phyloP scores from a whole-genome alignment of 306 rosid genomes.

The Prunus kanzakura region DNA sequence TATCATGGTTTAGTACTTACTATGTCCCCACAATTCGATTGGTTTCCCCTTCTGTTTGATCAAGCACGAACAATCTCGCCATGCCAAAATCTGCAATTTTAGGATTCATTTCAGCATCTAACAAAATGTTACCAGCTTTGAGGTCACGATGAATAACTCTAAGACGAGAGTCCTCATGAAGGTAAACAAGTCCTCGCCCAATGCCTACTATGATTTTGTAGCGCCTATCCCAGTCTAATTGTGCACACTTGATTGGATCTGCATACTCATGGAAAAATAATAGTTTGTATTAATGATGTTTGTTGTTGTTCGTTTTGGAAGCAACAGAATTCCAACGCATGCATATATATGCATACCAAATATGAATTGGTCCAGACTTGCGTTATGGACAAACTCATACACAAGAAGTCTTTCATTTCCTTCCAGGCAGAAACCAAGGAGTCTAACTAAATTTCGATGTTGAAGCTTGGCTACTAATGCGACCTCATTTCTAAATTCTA shows the following conservation, averaged over 20 bases:
- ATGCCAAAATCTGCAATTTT: conserved; percentile 7
- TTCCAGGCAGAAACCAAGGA: conserved; percentile 12
- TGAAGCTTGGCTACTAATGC: conserved; percentile 11
- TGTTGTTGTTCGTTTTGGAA: background rate
- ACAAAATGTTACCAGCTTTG: background rate
- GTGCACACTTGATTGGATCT: background rate
- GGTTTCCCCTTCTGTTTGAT: background rate
- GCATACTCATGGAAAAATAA: background rate
- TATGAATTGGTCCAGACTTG: conserved; percentile 15
- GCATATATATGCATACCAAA: background rate
- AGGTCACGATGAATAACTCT: background rate
- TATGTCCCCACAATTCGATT: background rate
- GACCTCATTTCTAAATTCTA: conserved; percentile 17
- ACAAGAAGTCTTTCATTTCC: conserved; percentile 20
- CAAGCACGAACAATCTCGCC: background rate
- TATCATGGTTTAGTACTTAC: background rate
- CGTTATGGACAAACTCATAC: conserved; percentile 13
- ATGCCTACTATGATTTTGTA: conserved; percentile 7
- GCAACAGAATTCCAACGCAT: background rate
- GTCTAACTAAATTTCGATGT: conserved; percentile 14
- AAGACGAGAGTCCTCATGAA: conserved; percentile 9
- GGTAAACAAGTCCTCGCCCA: background rate
- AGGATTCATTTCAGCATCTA: background rate
- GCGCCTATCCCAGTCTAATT: background rate
- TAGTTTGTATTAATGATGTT: no score